Evolutionary conservation across 257 asterid species (phyloP).

Genomic region (Jaltomata sinuosa): DNA sequence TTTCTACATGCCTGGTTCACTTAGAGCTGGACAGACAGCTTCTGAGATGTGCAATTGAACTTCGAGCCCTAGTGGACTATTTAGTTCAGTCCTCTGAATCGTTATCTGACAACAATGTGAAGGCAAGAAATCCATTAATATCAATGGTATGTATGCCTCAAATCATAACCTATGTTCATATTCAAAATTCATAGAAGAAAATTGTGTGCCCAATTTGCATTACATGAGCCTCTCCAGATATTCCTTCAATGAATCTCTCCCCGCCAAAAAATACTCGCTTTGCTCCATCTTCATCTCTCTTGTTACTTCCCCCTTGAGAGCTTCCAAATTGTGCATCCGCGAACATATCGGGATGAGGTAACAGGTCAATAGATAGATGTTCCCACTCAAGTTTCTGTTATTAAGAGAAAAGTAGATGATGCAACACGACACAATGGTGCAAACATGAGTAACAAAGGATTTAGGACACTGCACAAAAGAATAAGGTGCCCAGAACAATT

Average conservation of each 20-base stretch:
- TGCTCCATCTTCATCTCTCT: conserved; percentile 96
- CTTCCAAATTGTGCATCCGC: conserved; percentile 46
- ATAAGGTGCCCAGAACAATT: background rate
- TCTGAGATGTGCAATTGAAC: conserved; percentile 84
- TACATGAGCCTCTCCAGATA: conserved; percentile 96
- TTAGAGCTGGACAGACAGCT: conserved; percentile 92
- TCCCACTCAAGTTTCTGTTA: conserved; percentile 97
- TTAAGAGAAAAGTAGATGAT: conserved; percentile 5
- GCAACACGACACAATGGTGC: background rate
- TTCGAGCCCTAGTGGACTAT: conserved; percentile 86
- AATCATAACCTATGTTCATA: background rate
- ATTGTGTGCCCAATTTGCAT: conserved; percentile 12
- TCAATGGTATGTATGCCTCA: background rate
- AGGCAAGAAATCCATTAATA: background rate
- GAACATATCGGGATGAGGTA: conserved; percentile 99
- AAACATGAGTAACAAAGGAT: background rate
- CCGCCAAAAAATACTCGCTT: conserved; percentile 97
- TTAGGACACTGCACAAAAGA: background rate
- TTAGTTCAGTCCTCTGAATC: conserved; percentile 83
- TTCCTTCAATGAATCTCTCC: conserved; percentile 88
- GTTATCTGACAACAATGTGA: conserved; percentile 57
- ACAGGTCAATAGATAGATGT: conserved; percentile 81
- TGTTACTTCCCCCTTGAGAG: conserved; percentile 47
- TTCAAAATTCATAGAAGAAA: background rate
- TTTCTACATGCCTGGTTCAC: conserved; percentile 86